Percentiles rank a stretch among this genome's conserved stretches.
Evolutionary conservation across 306 rosid species (phyloP).

Genomic region (Sicyos baderoa): DNA sequence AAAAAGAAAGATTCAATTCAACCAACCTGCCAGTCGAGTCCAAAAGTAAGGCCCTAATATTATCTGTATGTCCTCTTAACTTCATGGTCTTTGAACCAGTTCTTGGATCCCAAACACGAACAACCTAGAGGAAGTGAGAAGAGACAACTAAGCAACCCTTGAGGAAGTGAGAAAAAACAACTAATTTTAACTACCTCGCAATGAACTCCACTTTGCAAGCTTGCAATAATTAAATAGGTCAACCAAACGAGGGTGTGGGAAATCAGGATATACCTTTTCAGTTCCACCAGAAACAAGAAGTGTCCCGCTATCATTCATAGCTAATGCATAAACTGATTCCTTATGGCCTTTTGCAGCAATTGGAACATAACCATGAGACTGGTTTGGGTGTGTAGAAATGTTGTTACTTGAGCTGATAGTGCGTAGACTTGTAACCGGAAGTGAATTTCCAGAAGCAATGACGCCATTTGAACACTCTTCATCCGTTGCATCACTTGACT

Average conservation of each 20-base stretch:
- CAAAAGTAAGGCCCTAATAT: slow-evolving; percentile 81
- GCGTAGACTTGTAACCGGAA: slow-evolving; percentile 68
- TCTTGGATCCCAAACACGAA: slow-evolving; percentile 97
- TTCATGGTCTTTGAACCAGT: slow-evolving; percentile 91
- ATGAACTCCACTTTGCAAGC: not conserved
- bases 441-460: slow-evolving; percentile 61
- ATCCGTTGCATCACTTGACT: slow-evolving; percentile 57
- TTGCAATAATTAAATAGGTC: not conserved
- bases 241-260: slow-evolving; percentile 21
- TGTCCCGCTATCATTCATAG: slow-evolving; percentile 81
- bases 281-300: slow-evolving; percentile 98
- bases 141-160: slow-evolving; percentile 58
- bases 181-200: slow-evolving; percentile 3
- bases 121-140: slow-evolving; percentile 46
- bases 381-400: slow-evolving; percentile 57
- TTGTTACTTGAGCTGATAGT: slow-evolving; percentile 72
- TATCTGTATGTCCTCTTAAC: slow-evolving; percentile 90
- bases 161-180: slow-evolving; percentile 8
- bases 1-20: not conserved
- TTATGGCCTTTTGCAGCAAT: slow-evolving; percentile 91
- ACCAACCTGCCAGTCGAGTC: slow-evolving; percentile 94
- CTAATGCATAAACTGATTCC: slow-evolving; percentile 98
- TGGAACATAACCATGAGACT: slow-evolving; percentile 79
- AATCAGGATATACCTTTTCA: slow-evolving; percentile 64
- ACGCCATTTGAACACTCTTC: slow-evolving; percentile 70